These are phyloP conservation scores for Cryphonectria carpinicola DNA, from an alignment of 2,329 filamentous ascomycete genomes.

Conservation along the genomic window DNA sequence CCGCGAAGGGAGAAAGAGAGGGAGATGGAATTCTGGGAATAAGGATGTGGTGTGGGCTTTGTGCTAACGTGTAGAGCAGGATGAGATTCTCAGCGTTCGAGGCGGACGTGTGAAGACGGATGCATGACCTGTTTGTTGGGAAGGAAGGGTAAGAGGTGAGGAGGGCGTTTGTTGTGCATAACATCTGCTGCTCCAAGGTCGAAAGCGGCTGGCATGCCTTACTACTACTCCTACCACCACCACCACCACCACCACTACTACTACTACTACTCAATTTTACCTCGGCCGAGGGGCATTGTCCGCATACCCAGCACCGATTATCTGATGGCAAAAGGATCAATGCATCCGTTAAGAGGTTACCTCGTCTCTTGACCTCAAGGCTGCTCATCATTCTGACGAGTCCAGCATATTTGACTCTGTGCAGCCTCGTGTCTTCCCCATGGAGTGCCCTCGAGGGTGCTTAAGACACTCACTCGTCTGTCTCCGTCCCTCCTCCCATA, in stretches of 20 bases:
- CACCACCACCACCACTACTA: too few relatives aligned
- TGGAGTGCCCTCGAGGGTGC: background rate
- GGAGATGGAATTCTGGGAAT: background rate
- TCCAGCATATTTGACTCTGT: background rate
- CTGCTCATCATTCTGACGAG: background rate
- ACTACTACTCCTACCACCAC: too few relatives aligned
- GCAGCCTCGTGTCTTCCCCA: background rate
- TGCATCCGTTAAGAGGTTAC: too few relatives aligned
- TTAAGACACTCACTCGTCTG: background rate
- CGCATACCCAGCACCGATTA: background rate
- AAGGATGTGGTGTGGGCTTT: background rate
- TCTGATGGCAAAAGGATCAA: background rate
- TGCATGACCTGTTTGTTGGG: constrained; percentile 5
- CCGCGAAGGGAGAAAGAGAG: background rate
- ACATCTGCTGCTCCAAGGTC: background rate
- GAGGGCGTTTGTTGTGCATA: background rate
- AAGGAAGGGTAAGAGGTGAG: background rate
- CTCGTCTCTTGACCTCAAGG: background rate
- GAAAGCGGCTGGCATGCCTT: background rate
- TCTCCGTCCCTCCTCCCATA: too few relatives aligned
- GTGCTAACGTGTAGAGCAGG: constrained; percentile 19
- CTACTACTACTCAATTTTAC: background rate
- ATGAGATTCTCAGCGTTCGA: constrained; percentile 21
- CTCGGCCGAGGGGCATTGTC: background rate
- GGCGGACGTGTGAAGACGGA: constrained; percentile 27